A percentile compares a stretch with the other conserved stretches of the same genome.
These are phyloP conservation scores for Suhomyces terraborum DNA, from an alignment of 1,139 yeast species.

Conservation along the genomic window DNA sequence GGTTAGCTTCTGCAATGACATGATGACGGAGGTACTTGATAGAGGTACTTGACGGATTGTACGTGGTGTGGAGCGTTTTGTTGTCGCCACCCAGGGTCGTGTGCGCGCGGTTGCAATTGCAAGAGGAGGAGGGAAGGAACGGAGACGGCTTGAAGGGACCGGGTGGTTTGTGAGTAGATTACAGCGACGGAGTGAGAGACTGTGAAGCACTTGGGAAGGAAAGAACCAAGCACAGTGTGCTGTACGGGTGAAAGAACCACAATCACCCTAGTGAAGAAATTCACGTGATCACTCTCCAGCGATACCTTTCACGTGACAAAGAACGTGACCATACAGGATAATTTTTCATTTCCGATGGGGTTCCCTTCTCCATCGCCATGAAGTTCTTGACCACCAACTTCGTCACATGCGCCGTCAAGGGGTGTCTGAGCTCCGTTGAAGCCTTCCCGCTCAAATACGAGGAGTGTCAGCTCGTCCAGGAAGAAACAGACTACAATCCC, in stretches of 20 bases:
- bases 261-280: not conserved
- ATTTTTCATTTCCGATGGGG: conserved; percentile 8
- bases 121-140: not conserved
- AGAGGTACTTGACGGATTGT: not conserved
- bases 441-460: conserved; percentile 80
- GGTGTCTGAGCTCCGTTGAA: conserved; percentile 71
- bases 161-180: not conserved
- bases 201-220: not conserved
- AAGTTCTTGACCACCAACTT: conserved; percentile 93
- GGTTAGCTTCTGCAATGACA: conserved; percentile 58
- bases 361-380: conserved; percentile 44
- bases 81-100: conserved; percentile 13
- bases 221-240: too few relatives aligned
- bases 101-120: conserved; percentile 1
- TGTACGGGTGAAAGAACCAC: too few relatives aligned
- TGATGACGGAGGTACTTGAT: conserved; percentile 16
- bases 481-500: conserved; percentile 81
- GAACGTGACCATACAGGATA: too few relatives aligned
- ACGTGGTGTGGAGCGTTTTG: not conserved
- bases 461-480: conserved; percentile 72
- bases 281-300: not conserved
- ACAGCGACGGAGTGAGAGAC: too few relatives aligned
- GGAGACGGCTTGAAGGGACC: not conserved
- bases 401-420: conserved; percentile 87
- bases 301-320: conserved; percentile 8